These are phyloP conservation scores for Clonostachys rhizophaga DNA, from an alignment of 2,329 filamentous ascomycete genomes.

Conservation along the genomic window DNA sequence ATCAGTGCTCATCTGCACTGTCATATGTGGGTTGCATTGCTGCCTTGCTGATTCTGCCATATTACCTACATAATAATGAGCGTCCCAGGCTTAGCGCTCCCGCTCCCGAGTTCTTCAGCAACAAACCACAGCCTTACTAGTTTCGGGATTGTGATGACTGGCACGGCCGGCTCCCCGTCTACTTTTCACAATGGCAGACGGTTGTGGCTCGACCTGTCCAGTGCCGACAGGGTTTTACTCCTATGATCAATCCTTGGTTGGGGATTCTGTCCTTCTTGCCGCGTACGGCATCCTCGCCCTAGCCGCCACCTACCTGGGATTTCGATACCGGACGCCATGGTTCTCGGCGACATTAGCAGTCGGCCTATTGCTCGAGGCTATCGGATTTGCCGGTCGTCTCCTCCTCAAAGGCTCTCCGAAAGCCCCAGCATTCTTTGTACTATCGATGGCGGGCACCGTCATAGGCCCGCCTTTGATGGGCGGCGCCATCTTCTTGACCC, in stretches of 20 bases:
- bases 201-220: conserved; percentile 28
- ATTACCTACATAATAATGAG: too few relatives aligned
- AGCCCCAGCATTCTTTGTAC: conserved; percentile 28
- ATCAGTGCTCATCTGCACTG: too few relatives aligned
- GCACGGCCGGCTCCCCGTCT: too few relatives aligned
- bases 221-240: conserved; percentile 26
- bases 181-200: conserved; percentile 21
- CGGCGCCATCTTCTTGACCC: conserved; percentile 33
- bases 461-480: conserved; percentile 40
- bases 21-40: too few relatives aligned
- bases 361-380: conserved; percentile 34
- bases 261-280: conserved; percentile 32
- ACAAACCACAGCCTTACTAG: too few relatives aligned
- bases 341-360: conserved; percentile 33
- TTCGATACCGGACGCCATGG: conserved; percentile 28
- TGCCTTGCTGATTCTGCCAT: too few relatives aligned
- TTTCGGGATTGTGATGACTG: too few relatives aligned
- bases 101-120: too few relatives aligned
- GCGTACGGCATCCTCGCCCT: conserved; percentile 33
- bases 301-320: conserved; percentile 26
- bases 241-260: conserved; percentile 27
- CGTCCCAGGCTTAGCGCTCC: too few relatives aligned
- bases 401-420: conserved; percentile 27
- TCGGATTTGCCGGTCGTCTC: conserved; percentile 41
- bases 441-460: conserved; percentile 41